phyloP scores from a whole-genome alignment of 129 eudicot species.

The Smallanthus sonchifolius region DNA sequence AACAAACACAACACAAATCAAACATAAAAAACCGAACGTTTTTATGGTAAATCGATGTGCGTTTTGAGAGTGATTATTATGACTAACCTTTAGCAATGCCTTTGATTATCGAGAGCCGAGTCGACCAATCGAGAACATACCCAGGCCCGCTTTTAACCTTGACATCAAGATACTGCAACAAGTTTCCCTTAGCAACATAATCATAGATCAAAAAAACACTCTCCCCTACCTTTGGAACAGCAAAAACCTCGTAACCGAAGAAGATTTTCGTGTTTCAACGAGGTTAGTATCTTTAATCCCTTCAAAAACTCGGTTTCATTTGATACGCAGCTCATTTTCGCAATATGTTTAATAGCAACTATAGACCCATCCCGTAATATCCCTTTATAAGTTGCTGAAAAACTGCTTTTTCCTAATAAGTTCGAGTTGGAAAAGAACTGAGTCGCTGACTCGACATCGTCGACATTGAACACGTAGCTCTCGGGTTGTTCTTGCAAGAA shows the following conservation, averaged over 20 bases:
- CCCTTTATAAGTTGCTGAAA: slow-evolving; percentile 80
- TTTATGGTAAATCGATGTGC: background rate
- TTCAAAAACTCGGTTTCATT: slow-evolving; percentile 82
- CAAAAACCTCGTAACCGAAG: slow-evolving; percentile 76
- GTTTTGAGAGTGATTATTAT: background rate
- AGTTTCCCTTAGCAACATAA: slow-evolving; percentile 78
- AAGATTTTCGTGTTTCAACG: slow-evolving; percentile 72
- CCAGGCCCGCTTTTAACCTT: slow-evolving; percentile 41
- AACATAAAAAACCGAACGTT: background rate
- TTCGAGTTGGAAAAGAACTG: slow-evolving; percentile 71
- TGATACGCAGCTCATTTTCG: slow-evolving; percentile 70
- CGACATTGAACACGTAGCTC: slow-evolving; percentile 70
- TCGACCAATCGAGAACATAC: slow-evolving; percentile 72
- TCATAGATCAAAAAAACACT: slow-evolving; percentile 82
- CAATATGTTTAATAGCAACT: slow-evolving; percentile 77
- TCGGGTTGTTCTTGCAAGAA: slow-evolving; percentile 66
- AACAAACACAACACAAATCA: background rate
- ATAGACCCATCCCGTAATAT: slow-evolving; percentile 68
- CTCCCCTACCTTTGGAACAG: slow-evolving; percentile 93
- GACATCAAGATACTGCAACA: slow-evolving; percentile 70
- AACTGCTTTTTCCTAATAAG: slow-evolving; percentile 76
- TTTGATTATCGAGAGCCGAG: slow-evolving; percentile 68
- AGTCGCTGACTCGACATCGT: slow-evolving; percentile 85
- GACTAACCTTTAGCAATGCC: slow-evolving; percentile 85
- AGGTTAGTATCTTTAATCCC: slow-evolving; percentile 69